Conservation (phyloP, 129 eudicot species). For the Pulicaria dysenterica region DNA sequence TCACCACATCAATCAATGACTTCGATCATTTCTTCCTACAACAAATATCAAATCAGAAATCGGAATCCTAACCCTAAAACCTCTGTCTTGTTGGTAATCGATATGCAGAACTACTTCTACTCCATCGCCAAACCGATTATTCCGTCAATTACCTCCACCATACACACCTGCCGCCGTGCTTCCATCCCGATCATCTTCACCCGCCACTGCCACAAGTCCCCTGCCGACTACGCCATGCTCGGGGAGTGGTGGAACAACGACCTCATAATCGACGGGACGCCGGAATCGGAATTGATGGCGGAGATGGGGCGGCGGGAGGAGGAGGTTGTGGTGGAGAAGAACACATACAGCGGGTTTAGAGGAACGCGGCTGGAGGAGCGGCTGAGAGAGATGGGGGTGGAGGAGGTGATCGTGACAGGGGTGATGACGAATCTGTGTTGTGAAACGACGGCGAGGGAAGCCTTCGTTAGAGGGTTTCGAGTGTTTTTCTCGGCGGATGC, state of each 20-base stretch:
- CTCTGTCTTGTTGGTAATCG: slow-evolving; percentile 70
- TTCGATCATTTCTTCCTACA: slow-evolving; percentile 37
- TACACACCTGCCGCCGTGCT: slow-evolving; percentile 65
- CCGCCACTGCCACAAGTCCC: slow-evolving; percentile 91
- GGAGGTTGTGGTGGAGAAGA: slow-evolving; percentile 63
- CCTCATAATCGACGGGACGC: slow-evolving; percentile 73
- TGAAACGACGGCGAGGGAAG: slow-evolving; percentile 92
- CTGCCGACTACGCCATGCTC: slow-evolving; percentile 56
- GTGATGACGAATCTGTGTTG: slow-evolving; percentile 95
- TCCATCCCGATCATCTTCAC: slow-evolving; percentile 82
- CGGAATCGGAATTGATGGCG: slow-evolving; percentile 56
- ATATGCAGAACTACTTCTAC: slow-evolving; percentile 79
- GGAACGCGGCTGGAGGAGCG: slow-evolving; percentile 71
- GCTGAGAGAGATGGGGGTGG: slow-evolving; percentile 68
- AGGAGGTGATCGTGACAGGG: slow-evolving; percentile 86
- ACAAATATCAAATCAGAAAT: slow-evolving; percentile 54
- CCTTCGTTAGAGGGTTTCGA: slow-evolving; percentile 79
- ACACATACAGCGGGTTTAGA: slow-evolving; percentile 76
- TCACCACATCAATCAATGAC: slow-evolving; percentile 30
- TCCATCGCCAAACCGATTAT: slow-evolving; percentile 64
- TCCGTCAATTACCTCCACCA: slow-evolving; percentile 57
- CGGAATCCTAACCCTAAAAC: slow-evolving; percentile 68
- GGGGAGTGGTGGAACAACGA: slow-evolving; percentile 87
- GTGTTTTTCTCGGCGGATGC: slow-evolving; percentile 90
- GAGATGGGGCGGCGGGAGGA: slow-evolving; percentile 44